Evolutionary conservation across 2,329 filamentous ascomycete genomes (phyloP).

Genomic region (Beauveria caledonica): DNA sequence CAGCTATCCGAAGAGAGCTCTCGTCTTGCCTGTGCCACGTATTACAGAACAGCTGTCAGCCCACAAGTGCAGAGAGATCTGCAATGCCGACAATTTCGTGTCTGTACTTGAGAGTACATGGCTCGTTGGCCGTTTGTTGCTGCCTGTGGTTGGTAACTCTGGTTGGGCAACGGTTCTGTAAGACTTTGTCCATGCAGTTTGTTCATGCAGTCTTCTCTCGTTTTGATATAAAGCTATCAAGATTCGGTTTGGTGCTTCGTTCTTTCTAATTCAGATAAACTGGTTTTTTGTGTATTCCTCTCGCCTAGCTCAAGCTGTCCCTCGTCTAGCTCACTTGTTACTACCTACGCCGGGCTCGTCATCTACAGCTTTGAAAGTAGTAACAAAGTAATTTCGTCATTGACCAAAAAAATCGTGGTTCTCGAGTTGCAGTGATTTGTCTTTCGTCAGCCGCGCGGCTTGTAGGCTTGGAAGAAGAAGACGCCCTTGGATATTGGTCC

Average conservation of each 20-base stretch:
- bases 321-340: background rate
- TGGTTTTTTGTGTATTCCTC: background rate
- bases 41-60: slow-evolving; percentile 2
- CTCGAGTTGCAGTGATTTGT: background rate
- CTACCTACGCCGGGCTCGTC: background rate
- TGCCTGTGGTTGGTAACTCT: background rate
- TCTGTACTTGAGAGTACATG: background rate
- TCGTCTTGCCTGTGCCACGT: slow-evolving; percentile 4
- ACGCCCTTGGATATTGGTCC: background rate
- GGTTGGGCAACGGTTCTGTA: background rate
- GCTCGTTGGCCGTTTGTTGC: background rate
- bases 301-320: background rate
- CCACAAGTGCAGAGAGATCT: background rate
- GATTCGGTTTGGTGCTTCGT: background rate
- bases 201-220: background rate
- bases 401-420: too few species aligned
- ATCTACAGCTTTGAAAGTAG: background rate
- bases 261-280: background rate
- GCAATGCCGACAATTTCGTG: background rate
- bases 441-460: background rate
- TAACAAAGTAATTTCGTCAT: background rate
- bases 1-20: slow-evolving; percentile 2
- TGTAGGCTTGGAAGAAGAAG: background rate
- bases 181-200: background rate
- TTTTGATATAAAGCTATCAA: background rate